Evolutionary conservation across 305 asterid genomes (phyloP), one percentile per base, ranked within the genome.

Genomic region (Rubia peregrina): DNA sequence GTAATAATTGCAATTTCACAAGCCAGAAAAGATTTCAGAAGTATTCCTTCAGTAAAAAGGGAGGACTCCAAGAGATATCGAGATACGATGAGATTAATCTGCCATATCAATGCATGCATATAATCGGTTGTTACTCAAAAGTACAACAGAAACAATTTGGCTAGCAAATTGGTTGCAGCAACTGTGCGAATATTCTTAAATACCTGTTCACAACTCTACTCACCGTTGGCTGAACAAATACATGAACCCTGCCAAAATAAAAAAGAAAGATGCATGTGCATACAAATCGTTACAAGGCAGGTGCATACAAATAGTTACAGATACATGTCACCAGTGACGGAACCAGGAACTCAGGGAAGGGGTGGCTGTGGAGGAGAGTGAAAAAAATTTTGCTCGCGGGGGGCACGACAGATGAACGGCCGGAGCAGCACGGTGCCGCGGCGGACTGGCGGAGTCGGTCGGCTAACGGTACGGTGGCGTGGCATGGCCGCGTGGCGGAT

Each of bases 151-250:
- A 33, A 67, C 36, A 48, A 16, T 14, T 67, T 16, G 9, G n/a
- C 21, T 48, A 16, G 43, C 68, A 68, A 14, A 49, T 26, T 51
- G 21, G 13, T 51, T 33, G 43, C 41, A 65, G 36, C 11, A 17
- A 42, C 6, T 55, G 43, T 5, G 66, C 48, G 1, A 24, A 48
- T 56, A 17, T 16, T 30, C n/a, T 6, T 43, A 57, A 43, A 49
- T 83, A 94, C 99, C 99, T 91, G 87, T 85, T 94, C 63, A 89
- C 97, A 42, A 94, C 87, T 65, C 99, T 96, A 82, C 78, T 85
- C 73, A 85, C 96, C 40, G 97, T 85, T 74, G 98, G 98, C 80
- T 87, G 95, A 80, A 87, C 92, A 78, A 94, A 94, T 62, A 84
- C 76, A 83, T 89, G 95, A 77, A 94, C 98, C 97, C 99, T 94